Conservation (phyloP, 2,329 filamentous ascomycete species). For the Coleophoma crateriformis region DNA sequence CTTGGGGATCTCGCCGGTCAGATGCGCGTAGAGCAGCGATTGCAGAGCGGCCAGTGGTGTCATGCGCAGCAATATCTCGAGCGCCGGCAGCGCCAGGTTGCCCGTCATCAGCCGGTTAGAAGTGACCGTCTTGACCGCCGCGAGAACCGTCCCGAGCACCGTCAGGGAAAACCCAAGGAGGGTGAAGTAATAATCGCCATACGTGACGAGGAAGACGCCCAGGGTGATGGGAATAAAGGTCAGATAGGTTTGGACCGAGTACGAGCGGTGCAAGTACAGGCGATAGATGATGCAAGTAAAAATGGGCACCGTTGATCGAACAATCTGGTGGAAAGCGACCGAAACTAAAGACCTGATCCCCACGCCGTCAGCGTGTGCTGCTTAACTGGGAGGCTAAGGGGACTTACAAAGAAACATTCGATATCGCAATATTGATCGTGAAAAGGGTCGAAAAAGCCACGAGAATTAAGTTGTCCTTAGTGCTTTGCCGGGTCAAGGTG, state of each 20-base stretch:
- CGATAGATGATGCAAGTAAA: slow-evolving; percentile 59
- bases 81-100: slow-evolving; percentile 47
- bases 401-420: slow-evolving; percentile 53
- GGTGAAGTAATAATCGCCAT: slow-evolving; percentile 59
- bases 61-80: slow-evolving; percentile 59
- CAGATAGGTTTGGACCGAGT: slow-evolving; percentile 50
- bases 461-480: slow-evolving; percentile 48
- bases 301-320: slow-evolving; percentile 55
- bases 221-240: slow-evolving; percentile 55
- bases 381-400: too few relatives aligned
- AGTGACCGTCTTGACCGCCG: slow-evolving; percentile 48
- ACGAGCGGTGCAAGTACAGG: slow-evolving; percentile 47
- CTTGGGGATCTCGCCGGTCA: slow-evolving; percentile 43
- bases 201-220: slow-evolving; percentile 53
- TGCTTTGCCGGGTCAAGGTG: slow-evolving; percentile 43
- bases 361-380: too few relatives aligned
- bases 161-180: slow-evolving; percentile 49
- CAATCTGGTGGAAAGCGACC: slow-evolving; percentile 61
- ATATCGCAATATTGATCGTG: slow-evolving; percentile 58
- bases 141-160: slow-evolving; percentile 47
- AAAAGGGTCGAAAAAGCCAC: slow-evolving; percentile 55
- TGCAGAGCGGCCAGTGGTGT: slow-evolving; percentile 54
- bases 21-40: slow-evolving; percentile 44
- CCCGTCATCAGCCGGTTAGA: slow-evolving; percentile 62
- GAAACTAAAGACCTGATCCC: slow-evolving; percentile 43